Percentiles rank a stretch among this genome's conserved stretches.
phyloP scores from a whole-genome alignment of 169 alveolate genomes.

The Perkinsus marinus region DNA sequence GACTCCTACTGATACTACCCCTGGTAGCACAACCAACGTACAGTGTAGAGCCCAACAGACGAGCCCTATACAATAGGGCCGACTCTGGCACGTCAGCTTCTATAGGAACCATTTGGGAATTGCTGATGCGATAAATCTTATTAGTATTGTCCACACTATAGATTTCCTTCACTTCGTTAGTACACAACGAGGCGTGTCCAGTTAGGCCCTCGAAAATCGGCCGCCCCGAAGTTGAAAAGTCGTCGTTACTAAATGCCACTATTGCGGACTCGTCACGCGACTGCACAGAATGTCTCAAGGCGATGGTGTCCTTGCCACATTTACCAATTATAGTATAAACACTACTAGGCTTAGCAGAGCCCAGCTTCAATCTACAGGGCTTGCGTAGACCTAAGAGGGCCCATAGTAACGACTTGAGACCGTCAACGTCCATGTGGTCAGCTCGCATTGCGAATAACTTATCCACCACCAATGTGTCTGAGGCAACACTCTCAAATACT shows the following conservation, averaged over 20 bases:
- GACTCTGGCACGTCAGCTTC: not conserved
- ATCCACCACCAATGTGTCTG: not conserved
- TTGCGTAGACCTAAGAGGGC: not conserved
- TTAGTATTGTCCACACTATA: not conserved
- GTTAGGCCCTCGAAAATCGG: not conserved
- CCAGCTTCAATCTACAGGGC: not conserved
- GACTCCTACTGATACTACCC: not conserved
- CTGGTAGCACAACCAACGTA: not conserved
- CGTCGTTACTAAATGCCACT: not conserved
- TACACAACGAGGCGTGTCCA: not conserved
- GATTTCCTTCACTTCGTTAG: not conserved
- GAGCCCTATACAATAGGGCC: not conserved
- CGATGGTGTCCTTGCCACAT: not conserved
- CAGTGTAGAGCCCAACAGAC: not conserved
- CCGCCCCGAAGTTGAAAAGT: not conserved
- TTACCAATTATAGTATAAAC: not conserved
- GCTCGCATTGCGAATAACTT: not conserved
- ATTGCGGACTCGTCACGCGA: not conserved
- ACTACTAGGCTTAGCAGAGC: not conserved
- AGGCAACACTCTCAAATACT: not conserved
- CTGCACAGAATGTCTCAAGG: not conserved
- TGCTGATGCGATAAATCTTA: not conserved
- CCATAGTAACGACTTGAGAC: not conserved
- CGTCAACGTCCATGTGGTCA: not conserved
- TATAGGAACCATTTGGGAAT: not conserved